These are phyloP conservation scores for Suillus clintonianus DNA, from an alignment of 768 basidiomycete species.

Conservation along the genomic window DNA sequence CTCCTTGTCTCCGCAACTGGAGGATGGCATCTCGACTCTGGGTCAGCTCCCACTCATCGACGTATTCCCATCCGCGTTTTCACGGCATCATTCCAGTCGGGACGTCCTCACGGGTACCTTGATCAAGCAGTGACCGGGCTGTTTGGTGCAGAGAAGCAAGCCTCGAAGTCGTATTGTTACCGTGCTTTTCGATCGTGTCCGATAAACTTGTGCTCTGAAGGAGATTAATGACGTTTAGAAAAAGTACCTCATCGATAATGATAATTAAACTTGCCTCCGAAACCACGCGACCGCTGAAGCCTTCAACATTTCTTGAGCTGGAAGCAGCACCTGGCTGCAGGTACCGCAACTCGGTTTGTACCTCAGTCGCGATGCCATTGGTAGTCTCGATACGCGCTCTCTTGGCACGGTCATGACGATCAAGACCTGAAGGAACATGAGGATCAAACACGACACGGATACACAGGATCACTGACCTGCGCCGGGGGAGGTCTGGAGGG, in stretches of 20 bases:
- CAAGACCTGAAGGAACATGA: constrained; percentile 46
- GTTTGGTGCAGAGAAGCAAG: constrained; percentile 53
- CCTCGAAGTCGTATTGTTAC: constrained; percentile 41
- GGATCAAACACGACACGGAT: background rate
- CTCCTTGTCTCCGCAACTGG: constrained; percentile 46
- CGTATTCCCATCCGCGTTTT: constrained; percentile 71
- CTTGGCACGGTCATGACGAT: constrained; percentile 63
- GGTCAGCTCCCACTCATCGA: constrained; percentile 73
- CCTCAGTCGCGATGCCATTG: constrained; percentile 45
- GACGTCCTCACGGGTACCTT: constrained; percentile 62
- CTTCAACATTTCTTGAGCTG: constrained; percentile 49
- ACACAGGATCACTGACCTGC: constrained; percentile 13
- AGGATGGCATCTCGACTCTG: constrained; percentile 62
- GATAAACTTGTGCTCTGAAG: constrained; percentile 44
- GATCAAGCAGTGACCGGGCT: constrained; percentile 50
- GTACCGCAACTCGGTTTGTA: constrained; percentile 53
- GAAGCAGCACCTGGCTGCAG: constrained; percentile 54
- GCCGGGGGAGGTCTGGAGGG: constrained; percentile 43
- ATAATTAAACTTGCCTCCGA: constrained; percentile 47
- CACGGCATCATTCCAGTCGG: constrained; percentile 76
- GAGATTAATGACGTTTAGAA: background rate
- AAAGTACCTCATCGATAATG: background rate
- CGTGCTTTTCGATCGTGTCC: constrained; percentile 44
- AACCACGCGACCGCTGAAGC: constrained; percentile 42
- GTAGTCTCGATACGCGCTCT: constrained; percentile 67